A percentile compares a stretch with the other conserved stretches of the same genome.
These are phyloP conservation scores for Talaromyces marneffei DNA, from an alignment of 2,329 filamentous ascomycete species.

Conservation along the genomic window DNA sequence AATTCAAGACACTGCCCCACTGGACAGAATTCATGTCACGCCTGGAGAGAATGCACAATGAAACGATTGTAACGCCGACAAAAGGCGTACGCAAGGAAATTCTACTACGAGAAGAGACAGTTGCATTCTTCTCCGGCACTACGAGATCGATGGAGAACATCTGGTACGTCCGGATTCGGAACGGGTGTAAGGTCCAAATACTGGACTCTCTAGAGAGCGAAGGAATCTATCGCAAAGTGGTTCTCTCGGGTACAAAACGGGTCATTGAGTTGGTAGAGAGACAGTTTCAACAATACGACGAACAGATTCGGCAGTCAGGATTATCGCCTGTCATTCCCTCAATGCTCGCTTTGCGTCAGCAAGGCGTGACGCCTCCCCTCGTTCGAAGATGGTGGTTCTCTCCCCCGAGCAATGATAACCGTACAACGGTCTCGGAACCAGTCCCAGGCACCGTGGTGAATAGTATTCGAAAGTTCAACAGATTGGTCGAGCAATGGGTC, in stretches of 20 bases:
- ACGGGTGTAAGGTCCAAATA: conserved; percentile 37
- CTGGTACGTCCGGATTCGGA: conserved; percentile 29
- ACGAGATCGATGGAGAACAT: conserved; percentile 33
- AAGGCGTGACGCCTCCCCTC: conserved; percentile 22
- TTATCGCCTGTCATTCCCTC: conserved; percentile 26
- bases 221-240: conserved; percentile 28
- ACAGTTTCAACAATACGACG: conserved; percentile 21
- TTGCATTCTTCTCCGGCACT: conserved; percentile 29
- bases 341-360: conserved; percentile 20
- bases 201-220: conserved; percentile 26
- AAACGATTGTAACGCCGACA: conserved; percentile 15
- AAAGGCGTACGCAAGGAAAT: conserved; percentile 26
- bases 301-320: conserved; percentile 6
- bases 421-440: background rate
- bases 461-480: conserved; percentile 32
- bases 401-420: conserved; percentile 4
- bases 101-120: conserved; percentile 30
- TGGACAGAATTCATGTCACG: conserved; percentile 26
- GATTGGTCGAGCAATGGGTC: conserved; percentile 37
- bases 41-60: conserved; percentile 22
- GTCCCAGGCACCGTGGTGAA: conserved; percentile 12
- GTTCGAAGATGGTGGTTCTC: conserved; percentile 28
- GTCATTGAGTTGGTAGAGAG: conserved; percentile 29
- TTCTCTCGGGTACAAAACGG: conserved; percentile 31
- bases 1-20: conserved; percentile 10